Evolutionary conservation across 2,329 filamentous ascomycete species (phyloP).

Genomic region (Pseudocercospora fijiensis): DNA sequence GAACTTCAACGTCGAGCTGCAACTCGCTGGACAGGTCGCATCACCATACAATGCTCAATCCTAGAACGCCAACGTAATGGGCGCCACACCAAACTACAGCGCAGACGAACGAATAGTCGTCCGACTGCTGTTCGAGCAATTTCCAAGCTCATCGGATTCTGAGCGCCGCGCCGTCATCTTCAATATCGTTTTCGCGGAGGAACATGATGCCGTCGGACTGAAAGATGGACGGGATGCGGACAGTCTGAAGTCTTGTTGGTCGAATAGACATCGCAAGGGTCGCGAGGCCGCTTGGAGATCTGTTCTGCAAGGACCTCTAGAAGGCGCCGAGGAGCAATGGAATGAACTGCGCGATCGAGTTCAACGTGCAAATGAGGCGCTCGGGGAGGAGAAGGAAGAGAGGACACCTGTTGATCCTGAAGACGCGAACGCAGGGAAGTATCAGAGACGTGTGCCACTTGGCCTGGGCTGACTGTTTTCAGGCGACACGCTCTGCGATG

Average conservation of each 20-base stretch:
- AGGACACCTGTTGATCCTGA: neutral
- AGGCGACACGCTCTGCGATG: neutral
- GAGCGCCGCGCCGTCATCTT: neutral
- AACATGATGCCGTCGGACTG: neutral
- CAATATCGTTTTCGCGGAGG: neutral
- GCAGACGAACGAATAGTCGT: neutral
- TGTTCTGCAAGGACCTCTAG: neutral
- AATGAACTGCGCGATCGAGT: neutral
- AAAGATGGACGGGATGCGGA: neutral
- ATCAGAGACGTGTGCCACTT: neutral
- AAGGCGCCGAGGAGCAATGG: neutral
- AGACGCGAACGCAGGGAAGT: neutral
- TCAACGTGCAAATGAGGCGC: neutral
- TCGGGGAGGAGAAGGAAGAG: neutral
- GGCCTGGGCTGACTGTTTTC: neutral
- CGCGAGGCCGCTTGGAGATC: neutral
- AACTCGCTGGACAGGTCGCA: neutral
- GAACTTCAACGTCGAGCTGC: neutral
- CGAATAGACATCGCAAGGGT: neutral
- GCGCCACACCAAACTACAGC: neutral
- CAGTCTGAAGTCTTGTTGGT: neutral
- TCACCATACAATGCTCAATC: neutral
- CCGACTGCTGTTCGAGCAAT: neutral
- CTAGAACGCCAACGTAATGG: neutral
- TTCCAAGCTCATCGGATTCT: neutral